Evolutionary conservation across 2,329 filamentous ascomycete genomes (phyloP).

Genomic region (Diaporthe ilicicola): DNA sequence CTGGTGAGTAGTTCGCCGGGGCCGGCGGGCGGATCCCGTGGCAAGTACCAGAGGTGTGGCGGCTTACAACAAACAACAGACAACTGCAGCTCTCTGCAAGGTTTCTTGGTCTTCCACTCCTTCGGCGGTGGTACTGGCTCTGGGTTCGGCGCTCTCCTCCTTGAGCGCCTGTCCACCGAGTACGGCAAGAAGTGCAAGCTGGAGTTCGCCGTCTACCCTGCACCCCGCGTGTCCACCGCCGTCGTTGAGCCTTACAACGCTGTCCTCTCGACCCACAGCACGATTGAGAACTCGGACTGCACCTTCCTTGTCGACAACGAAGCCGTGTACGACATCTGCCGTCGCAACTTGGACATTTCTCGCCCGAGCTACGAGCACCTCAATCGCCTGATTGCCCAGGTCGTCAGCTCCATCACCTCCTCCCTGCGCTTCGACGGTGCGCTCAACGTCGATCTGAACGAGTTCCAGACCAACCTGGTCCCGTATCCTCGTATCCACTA

Average conservation of each 20-base stretch:
- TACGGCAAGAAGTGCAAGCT: slow-evolving; percentile 83
- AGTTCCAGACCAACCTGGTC: slow-evolving; percentile 81
- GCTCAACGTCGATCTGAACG: slow-evolving; percentile 78
- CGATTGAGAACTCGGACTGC: slow-evolving; percentile 80
- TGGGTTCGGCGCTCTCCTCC: slow-evolving; percentile 75
- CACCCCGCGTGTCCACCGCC: slow-evolving; percentile 73
- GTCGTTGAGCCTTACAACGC: slow-evolving; percentile 81
- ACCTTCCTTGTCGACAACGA: slow-evolving; percentile 82
- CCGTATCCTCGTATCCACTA: slow-evolving; percentile 80
- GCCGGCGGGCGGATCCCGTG: slow-evolving; percentile 33
- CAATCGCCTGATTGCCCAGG: slow-evolving; percentile 77
- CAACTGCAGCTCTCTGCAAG: slow-evolving; percentile 77
- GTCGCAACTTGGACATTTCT: slow-evolving; percentile 74
- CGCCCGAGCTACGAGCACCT: slow-evolving; percentile 76
- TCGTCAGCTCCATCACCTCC: slow-evolving; percentile 78
- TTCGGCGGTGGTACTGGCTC: slow-evolving; percentile 78
- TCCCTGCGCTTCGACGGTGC: slow-evolving; percentile 77
- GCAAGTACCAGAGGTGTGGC: not conserved
- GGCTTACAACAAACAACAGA: slow-evolving; percentile 53
- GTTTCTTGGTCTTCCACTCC: slow-evolving; percentile 79
- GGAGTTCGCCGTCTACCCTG: slow-evolving; percentile 77
- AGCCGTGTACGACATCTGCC: slow-evolving; percentile 79
- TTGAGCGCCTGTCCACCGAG: slow-evolving; percentile 77
- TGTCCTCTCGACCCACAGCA: slow-evolving; percentile 77
- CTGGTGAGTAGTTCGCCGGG: slow-evolving; percentile 57